Conservation (phyloP, 2,329 filamentous ascomycete genomes). For the Cercospora sp. region DNA sequence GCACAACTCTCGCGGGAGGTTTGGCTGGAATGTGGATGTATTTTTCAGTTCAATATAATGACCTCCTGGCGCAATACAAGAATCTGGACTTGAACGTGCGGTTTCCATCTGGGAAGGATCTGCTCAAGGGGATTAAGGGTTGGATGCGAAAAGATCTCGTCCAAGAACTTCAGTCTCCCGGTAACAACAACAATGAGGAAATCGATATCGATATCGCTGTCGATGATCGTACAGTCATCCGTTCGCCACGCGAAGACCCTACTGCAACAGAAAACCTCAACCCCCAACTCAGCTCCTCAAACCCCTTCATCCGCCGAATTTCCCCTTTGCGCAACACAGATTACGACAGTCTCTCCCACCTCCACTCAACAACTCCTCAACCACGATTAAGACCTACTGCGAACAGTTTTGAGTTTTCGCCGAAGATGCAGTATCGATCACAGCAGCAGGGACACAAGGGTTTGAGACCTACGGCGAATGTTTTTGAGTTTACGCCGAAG, state of each 20-base stretch:
- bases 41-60: neutral
- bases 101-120: neutral
- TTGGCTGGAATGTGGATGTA: neutral
- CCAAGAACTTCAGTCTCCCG: neutral
- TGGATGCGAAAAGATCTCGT: neutral
- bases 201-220: neutral
- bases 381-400: neutral
- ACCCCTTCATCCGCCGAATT: constrained; percentile 10
- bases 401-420: neutral
- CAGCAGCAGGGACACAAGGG: neutral
- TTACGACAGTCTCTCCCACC: neutral
- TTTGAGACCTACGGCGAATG: neutral
- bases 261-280: no score
- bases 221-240: constrained; percentile 6
- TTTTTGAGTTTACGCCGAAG: neutral
- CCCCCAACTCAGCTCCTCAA: neutral
- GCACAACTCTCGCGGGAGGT: neutral
- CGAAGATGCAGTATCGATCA: neutral
- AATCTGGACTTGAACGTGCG: neutral
- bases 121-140: neutral
- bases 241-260: no score
- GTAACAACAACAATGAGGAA: neutral
- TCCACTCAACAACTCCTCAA: neutral
- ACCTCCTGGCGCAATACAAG: neutral
- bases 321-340: neutral